A percentile compares a stretch with the other conserved stretches of the same genome.
phyloP scores from a whole-genome alignment of 1,139 yeast genomes.

The Debaryomyces coudertii region DNA sequence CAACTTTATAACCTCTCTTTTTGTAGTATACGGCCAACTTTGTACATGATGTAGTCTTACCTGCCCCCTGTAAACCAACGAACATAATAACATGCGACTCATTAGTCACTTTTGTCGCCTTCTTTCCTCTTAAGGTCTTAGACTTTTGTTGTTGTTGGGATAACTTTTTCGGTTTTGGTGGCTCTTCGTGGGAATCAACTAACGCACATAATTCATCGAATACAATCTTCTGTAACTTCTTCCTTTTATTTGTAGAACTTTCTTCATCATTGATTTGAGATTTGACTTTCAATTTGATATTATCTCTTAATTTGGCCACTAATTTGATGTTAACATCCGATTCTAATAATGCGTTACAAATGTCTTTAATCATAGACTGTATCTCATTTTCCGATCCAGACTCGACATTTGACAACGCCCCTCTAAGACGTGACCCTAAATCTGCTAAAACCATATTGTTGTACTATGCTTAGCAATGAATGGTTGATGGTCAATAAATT shows the following conservation, averaged over 20 bases:
- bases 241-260: conserved; percentile 65
- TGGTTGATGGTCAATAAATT: background rate
- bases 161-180: conserved; percentile 83
- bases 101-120: conserved; percentile 27
- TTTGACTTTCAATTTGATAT: conserved; percentile 58
- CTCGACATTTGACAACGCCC: conserved; percentile 64
- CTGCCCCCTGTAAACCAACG: conserved; percentile 98
- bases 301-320: conserved; percentile 76
- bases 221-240: conserved; percentile 85
- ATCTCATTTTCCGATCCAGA: conserved; percentile 41
- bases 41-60: conserved; percentile 97
- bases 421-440: conserved; percentile 84
- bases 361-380: conserved; percentile 72
- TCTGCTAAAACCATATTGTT: conserved; percentile 86
- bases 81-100: conserved; percentile 78
- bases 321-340: conserved; percentile 88
- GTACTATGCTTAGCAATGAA: background rate
- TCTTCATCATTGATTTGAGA: conserved; percentile 54
- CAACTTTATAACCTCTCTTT: conserved; percentile 91
- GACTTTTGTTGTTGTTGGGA: conserved; percentile 20
- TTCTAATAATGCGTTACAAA: conserved; percentile 86
- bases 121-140: conserved; percentile 35
- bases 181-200: conserved; percentile 69
- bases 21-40: conserved; percentile 94
- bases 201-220: conserved; percentile 88